A percentile compares a stretch with the other conserved stretches of the same genome.
Evolutionary conservation across 2,329 filamentous ascomycete species (phyloP).

Genomic region (Pestalotiopsis sp.): DNA sequence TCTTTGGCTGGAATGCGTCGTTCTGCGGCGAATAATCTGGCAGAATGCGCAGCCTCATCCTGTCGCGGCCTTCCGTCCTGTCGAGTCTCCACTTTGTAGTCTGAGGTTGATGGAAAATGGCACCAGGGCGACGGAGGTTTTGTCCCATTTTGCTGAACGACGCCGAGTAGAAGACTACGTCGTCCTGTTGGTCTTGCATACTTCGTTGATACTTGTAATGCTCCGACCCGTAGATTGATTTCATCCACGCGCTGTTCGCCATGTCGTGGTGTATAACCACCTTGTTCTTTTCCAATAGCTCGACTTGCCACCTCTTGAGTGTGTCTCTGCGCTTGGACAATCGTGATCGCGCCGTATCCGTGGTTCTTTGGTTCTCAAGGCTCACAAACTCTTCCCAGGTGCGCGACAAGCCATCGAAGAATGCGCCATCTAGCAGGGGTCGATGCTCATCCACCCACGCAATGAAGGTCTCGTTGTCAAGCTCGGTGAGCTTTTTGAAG

Average conservation of each 20-base stretch:
- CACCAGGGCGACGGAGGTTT: constrained; percentile 77
- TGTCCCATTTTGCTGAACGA: constrained; percentile 79
- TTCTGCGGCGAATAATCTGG: constrained; percentile 72
- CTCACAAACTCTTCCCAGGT: constrained; percentile 87
- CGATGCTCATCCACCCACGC: constrained; percentile 86
- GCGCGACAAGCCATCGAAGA: constrained; percentile 79
- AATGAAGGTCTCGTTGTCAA: constrained; percentile 88
- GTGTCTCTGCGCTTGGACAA: constrained; percentile 79
- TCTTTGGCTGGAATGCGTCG: constrained; percentile 83
- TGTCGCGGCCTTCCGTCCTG: constrained; percentile 91
- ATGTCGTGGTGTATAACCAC: constrained; percentile 81
- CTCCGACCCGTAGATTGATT: constrained; percentile 92
- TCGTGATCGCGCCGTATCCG: constrained; percentile 72
- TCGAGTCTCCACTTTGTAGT: constrained; percentile 87
- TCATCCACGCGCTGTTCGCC: constrained; percentile 88
- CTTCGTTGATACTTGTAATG: constrained; percentile 88
- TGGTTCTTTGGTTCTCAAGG: constrained; percentile 78
- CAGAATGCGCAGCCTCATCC: constrained; percentile 87
- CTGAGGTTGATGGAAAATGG: constrained; percentile 70
- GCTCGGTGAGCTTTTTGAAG: constrained; percentile 81
- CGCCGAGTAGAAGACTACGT: constrained; percentile 74
- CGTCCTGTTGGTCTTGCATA: constrained; percentile 92
- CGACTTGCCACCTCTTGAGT: constrained; percentile 76
- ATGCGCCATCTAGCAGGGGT: constrained; percentile 76
- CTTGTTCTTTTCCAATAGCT: constrained; percentile 70